Conservation (phyloP, 2,329 filamentous ascomycete species). For the Trichothecium roseum region DNA sequence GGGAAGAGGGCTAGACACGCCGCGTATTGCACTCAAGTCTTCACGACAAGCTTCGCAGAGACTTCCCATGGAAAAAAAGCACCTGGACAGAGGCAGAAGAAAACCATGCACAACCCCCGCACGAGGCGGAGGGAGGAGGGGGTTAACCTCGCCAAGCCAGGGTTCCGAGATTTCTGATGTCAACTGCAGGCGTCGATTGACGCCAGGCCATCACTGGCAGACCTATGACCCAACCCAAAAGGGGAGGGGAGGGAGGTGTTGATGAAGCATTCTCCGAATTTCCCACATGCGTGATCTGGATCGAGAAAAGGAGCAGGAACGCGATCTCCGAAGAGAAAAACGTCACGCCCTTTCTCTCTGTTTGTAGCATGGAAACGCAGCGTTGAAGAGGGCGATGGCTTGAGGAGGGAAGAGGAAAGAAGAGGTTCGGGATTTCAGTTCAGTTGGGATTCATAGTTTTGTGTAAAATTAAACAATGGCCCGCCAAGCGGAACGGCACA, state of each 20-base stretch:
- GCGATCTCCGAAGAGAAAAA: slow-evolving; percentile 17
- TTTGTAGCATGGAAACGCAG: slow-evolving; percentile 94
- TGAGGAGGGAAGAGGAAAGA: slow-evolving; percentile 23
- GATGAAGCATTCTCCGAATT: slow-evolving; percentile 95
- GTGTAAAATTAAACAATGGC: no score
- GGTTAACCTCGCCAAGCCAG: slow-evolving; percentile 4
- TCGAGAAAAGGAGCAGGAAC: slow-evolving; percentile 13
- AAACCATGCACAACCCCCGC: slow-evolving; percentile 1
- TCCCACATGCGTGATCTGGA: slow-evolving; percentile 66
- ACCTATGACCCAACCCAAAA: slow-evolving; percentile 24
- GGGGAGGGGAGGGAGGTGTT: slow-evolving; percentile 13
- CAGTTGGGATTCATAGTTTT: no score
- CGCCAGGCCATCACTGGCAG: slow-evolving; percentile 84
- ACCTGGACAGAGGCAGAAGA: slow-evolving; percentile 1
- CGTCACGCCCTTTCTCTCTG: slow-evolving; percentile 41
- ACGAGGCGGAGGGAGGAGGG: slow-evolving; percentile 1
- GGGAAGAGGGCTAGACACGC: slow-evolving; percentile 42
- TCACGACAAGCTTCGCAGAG: slow-evolving; percentile 82
- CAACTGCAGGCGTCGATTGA: slow-evolving; percentile 73
- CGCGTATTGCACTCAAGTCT: slow-evolving; percentile 92
- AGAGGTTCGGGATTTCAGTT: no score
- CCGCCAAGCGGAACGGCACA: no score
- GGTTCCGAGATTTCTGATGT: slow-evolving; percentile 84
- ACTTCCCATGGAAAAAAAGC: slow-evolving; percentile 66
- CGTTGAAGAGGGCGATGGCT: slow-evolving; percentile 79